phyloP scores from a whole-genome alignment of 108 stramenopile genomes.

The Craspedostauros australis region DNA sequence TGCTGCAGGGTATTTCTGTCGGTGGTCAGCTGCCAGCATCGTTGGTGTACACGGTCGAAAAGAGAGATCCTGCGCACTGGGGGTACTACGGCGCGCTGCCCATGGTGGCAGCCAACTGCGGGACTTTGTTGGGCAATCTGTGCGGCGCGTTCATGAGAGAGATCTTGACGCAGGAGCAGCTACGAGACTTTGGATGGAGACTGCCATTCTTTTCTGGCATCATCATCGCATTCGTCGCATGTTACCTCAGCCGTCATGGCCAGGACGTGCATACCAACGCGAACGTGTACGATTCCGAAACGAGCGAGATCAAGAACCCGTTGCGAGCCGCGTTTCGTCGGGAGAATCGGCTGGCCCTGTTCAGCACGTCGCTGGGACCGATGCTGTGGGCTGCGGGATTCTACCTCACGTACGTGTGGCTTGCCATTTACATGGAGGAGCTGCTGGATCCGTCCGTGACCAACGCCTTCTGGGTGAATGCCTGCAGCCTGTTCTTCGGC shows the following conservation, averaged over 20 bases:
- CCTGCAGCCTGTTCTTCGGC: conserved; percentile 36
- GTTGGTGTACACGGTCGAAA: conserved; percentile 57
- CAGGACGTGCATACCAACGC: conserved; percentile 42
- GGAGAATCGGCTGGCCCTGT: conserved; percentile 43
- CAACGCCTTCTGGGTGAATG: conserved; percentile 62
- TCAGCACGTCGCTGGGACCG: conserved; percentile 43
- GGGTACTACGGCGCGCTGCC: conserved; percentile 60
- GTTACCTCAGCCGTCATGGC: conserved; percentile 41
- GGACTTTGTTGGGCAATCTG: conserved; percentile 54
- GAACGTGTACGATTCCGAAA: conserved; percentile 23
- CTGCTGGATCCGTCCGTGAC: conserved; percentile 45
- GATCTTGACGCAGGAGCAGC: conserved; percentile 49
- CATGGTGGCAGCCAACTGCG: conserved; percentile 51
- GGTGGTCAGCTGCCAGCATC: conserved; percentile 54
- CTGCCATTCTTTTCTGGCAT: conserved; percentile 69
- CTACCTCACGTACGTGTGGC: conserved; percentile 61
- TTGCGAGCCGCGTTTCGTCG: conserved; percentile 39
- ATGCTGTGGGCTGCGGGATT: conserved; percentile 62
- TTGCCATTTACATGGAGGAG: conserved; percentile 59
- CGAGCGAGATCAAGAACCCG: conserved; percentile 23
- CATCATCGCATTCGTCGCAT: conserved; percentile 41
- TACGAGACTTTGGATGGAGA: conserved; percentile 58
- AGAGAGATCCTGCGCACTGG: conserved; percentile 31
- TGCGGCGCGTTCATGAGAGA: conserved; percentile 43
- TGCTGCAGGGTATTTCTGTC: conserved; percentile 63